Conservation (phyloP, 2,329 filamentous ascomycete genomes). For the Magnaporthiopsis rhizophila region DNA sequence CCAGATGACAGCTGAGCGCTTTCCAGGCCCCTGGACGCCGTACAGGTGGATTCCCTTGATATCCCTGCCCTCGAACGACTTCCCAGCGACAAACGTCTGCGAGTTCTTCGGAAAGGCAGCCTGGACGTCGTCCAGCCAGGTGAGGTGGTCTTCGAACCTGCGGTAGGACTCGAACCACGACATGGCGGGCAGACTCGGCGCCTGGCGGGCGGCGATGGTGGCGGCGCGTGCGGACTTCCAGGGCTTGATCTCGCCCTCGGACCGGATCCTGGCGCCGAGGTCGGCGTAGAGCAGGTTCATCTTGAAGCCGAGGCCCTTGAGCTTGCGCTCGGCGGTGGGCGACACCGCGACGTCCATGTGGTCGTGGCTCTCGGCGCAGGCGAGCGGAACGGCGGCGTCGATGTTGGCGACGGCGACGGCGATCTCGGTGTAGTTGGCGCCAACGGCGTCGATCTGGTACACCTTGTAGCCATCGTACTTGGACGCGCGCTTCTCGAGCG, state of each 20-base stretch:
- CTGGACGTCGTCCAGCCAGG: constrained; percentile 38
- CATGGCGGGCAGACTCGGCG: constrained; percentile 20
- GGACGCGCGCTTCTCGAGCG: constrained; percentile 54
- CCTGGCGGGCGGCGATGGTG: constrained; percentile 5
- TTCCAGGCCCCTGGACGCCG: constrained; percentile 34
- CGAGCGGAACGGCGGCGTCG: constrained; percentile 22
- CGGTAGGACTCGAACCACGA: constrained; percentile 50
- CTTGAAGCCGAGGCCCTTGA: constrained; percentile 17
- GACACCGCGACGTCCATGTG: constrained; percentile 32
- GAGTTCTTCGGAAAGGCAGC: constrained; percentile 36
- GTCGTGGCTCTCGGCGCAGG: constrained; percentile 17
- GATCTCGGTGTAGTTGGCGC: constrained; percentile 22
- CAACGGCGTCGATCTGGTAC: constrained; percentile 29
- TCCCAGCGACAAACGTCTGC: constrained; percentile 37
- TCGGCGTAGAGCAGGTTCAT: constrained; percentile 29
- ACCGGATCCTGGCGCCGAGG: constrained; percentile 29
- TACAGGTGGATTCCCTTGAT: constrained; percentile 56
- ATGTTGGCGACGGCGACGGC: constrained; percentile 24
- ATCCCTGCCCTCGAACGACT: constrained; percentile 33
- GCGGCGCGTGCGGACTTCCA: constrained; percentile 20
- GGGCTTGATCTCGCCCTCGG: constrained; percentile 22
- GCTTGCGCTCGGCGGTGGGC: constrained; percentile 24
- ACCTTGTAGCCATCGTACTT: constrained; percentile 44
- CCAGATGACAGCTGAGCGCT: constrained; percentile 42
- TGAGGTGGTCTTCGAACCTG: constrained; percentile 41